Evolutionary conservation across 2,329 filamentous ascomycete genomes (phyloP), one percentile per base, ranked within the genome.

Genomic region (Aureobasidium vineae): DNA sequence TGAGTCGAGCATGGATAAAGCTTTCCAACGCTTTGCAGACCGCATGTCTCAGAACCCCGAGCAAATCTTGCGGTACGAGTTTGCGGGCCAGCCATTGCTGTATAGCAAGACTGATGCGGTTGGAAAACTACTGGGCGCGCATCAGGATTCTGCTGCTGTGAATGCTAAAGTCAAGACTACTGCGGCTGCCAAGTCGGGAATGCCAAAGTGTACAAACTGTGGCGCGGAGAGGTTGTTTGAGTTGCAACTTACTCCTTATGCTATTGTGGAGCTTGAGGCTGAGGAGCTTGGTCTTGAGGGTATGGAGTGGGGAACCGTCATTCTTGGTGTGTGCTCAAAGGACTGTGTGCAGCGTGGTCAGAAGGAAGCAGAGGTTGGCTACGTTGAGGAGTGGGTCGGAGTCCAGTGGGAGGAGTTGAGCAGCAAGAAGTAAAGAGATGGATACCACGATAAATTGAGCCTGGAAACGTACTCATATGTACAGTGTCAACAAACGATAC

Each of bases 221-320:
- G 89, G 90, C 10, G 85, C 83, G 0, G 82, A 84, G 59, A 86
- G 94, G 69, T 86, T 90, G 16, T 98, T 98, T 76, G 95, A 99
- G 82, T 83, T 97, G 67, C 95, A 99, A 82, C 81, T 99, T 70
- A 93, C 90, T 71, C 95, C 95, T 47, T 90, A 96, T 75, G 89
- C 92, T 3, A 99, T 99, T 72, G 86, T 87, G 36, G 90, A 96
- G 81, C 81, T 98, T 64, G 95, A 98, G 80, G 88, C 85, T 1
- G 85, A 86, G 11, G 90, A 93, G 76, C 79, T 78, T 80, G 80
- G 70, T 70, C 79, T 79, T 84, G 96, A 81, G 61, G 95, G 93
- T 0, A 99, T 99, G 95, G 95, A 99, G 73, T 99, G 95, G 95
- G 94, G 94, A 0, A 98, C 92, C 0, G 85, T 99, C 10, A 86